Evolutionary conservation across 192 early-diverging fungal genomes (phyloP).

Genomic region (Mortierella claussenii): DNA sequence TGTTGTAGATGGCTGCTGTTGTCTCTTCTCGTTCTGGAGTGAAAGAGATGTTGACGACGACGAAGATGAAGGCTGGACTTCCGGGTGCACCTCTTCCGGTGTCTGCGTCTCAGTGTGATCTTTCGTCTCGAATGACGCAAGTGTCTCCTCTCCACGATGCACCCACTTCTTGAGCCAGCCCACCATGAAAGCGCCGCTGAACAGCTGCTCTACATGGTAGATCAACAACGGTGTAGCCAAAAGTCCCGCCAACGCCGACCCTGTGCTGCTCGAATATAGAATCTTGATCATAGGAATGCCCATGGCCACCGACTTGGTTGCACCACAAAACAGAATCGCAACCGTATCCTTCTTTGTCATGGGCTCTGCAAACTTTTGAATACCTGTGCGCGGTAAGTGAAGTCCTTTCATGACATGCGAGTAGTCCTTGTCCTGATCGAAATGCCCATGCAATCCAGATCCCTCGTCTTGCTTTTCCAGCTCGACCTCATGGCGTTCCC

Average conservation of each 20-base stretch:
- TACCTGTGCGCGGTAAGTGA: slow-evolving; percentile 9
- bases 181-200: slow-evolving; percentile 71
- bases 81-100: too few relatives aligned
- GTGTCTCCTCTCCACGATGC: slow-evolving; percentile 43
- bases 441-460: not conserved
- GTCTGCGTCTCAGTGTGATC: not conserved
- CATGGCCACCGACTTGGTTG: slow-evolving; percentile 80
- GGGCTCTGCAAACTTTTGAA: slow-evolving; percentile 33
- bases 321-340: slow-evolving; percentile 76
- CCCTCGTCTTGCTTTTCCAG: slow-evolving; percentile 31
- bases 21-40: too few relatives aligned
- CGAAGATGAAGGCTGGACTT: too few relatives aligned
- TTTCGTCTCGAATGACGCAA: slow-evolving; percentile 33
- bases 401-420: slow-evolving; percentile 13
- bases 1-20: too few relatives aligned
- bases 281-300: slow-evolving; percentile 81
- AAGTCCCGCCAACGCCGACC: slow-evolving; percentile 60
- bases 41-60: too few relatives aligned
- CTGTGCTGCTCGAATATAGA: slow-evolving; percentile 63
- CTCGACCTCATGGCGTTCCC: slow-evolving; percentile 11
- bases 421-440: not conserved
- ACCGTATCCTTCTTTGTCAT: slow-evolving; percentile 65
- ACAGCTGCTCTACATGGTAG: slow-evolving; percentile 78
- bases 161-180: slow-evolving; percentile 67
- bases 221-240: slow-evolving; percentile 72